Base-by-base conservation (phyloP, 257 asterid species). In the Solanum chmielewskii region DNA sequence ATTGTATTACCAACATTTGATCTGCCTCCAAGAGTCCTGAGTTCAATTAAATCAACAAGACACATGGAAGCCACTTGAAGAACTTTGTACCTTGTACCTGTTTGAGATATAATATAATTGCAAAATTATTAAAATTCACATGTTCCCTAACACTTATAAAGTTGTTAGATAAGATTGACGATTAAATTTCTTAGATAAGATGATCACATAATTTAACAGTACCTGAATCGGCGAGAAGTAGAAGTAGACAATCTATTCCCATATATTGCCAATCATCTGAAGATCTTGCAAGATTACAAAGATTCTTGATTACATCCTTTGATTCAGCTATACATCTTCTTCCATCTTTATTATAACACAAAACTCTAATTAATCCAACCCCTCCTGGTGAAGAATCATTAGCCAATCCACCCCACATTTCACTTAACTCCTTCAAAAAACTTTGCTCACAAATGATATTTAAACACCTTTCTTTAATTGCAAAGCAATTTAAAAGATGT, bases 191-290 rank as follows among this genome's bases (percentile, higher is more conserved):
- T 80, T 80, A 27, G 16, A 47, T 80, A 42, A 80, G 84, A 18
- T 80, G 68, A 0, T 47, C 3, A 16, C 27, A 80, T 2, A 78
- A 49, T 47, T 80, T 3, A 27, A 11, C 6, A 27, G 94, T 92
- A n/a, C 87, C 88, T 6, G 87, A 89, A 93, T 96, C 99, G 60
- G 90, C 91, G 35, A 96, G 94, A 73, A 96, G 97, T 73, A 96
- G 66, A 0, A 95, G 69, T 41, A 96, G 97, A 84, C 98, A 95
- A 87, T 96, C 99, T 29, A 95, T 94, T 6, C 93, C 98, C 92
- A 94, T 91, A 66, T 96, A 96, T 86, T 96, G 98, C 97, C 96
- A 96, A 86, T 96, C 98, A 87, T 94, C 98, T 0, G 95, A 95
- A 60, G 98, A 95, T 89, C 95, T 93, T 13, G 97, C 90, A 23